Evolutionary conservation across 768 basidiomycete species (phyloP).

Genomic region (Hericium alpestre): DNA sequence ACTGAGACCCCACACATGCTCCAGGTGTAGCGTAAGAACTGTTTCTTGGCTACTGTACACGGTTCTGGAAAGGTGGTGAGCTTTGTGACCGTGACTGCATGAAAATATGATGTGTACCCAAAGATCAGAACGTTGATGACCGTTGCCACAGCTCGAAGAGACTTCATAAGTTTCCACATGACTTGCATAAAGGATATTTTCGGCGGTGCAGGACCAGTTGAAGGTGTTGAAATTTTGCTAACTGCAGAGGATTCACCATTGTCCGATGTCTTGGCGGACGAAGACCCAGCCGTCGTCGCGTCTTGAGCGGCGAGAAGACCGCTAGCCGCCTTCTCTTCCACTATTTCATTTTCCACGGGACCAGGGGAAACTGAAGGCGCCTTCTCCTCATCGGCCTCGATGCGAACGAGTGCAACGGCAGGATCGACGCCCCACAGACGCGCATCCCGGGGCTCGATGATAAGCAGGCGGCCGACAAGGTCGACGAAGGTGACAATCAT

Average conservation of each 20-base stretch:
- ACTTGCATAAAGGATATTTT: slow-evolving; percentile 11
- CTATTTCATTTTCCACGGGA: too few species aligned
- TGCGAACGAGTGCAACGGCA: not conserved
- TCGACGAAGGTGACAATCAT: slow-evolving; percentile 24
- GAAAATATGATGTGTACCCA: slow-evolving; percentile 19
- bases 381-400: not conserved
- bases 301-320: not conserved
- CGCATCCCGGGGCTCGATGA: slow-evolving; percentile 28
- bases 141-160: slow-evolving; percentile 18
- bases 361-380: not conserved
- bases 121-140: slow-evolving; percentile 22
- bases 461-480: slow-evolving; percentile 25
- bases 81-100: not conserved
- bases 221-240: too few species aligned
- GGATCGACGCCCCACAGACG: slow-evolving; percentile 22
- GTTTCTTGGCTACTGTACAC: slow-evolving; percentile 23
- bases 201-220: not conserved
- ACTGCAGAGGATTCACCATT: too few species aligned
- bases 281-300: not conserved
- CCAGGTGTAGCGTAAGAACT: slow-evolving; percentile 25
- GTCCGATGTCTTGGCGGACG: not conserved
- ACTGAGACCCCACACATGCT: slow-evolving; percentile 22
- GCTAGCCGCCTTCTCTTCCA: too few species aligned
- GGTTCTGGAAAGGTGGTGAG: slow-evolving; percentile 10
- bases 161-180: slow-evolving; percentile 16